A percentile compares a stretch with the other conserved stretches of the same genome.
Evolutionary conservation across 345 rosid genomes (phyloP).

Genomic region (Citrus maxima): DNA sequence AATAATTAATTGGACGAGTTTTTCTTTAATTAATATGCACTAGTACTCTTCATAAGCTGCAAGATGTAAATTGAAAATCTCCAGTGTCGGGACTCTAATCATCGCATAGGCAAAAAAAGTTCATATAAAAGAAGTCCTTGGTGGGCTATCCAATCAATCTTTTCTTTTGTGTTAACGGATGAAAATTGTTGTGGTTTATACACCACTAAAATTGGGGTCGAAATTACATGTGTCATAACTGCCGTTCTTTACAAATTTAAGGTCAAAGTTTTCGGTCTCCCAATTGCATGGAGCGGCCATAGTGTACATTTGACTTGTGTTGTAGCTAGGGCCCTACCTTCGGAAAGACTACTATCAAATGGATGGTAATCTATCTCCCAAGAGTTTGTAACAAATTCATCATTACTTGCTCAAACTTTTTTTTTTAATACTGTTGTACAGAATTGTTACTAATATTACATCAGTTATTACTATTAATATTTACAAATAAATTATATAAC

Average conservation of each 20-base stretch:
- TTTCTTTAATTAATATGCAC: neutral
- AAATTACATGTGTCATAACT: neutral
- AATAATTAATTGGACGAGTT: neutral
- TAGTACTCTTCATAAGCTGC: neutral
- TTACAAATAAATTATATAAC: too few species aligned
- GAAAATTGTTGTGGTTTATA: slow-evolving; percentile 11
- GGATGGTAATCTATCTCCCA: neutral
- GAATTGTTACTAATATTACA: too few species aligned
- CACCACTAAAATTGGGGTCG: slow-evolving; percentile 11
- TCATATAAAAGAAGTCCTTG: neutral
- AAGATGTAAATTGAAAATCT: neutral
- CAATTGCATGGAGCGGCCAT: neutral
- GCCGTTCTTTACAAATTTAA: neutral
- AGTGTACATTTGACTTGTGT: neutral
- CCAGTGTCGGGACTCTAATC: neutral
- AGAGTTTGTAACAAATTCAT: slow-evolving; percentile 1
- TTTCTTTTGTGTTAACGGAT: slow-evolving; percentile 8
- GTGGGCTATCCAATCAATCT: neutral
- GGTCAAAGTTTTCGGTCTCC: slow-evolving; percentile 12
- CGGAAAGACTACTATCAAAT: neutral
- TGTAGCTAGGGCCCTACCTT: neutral
- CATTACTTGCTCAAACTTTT: neutral
- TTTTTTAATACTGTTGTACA: neutral
- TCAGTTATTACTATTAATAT: too few species aligned
- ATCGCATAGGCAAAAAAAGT: neutral